phyloP scores from a whole-genome alignment of 2,329 filamentous ascomycete genomes.

The Fusarium sulawesiense region DNA sequence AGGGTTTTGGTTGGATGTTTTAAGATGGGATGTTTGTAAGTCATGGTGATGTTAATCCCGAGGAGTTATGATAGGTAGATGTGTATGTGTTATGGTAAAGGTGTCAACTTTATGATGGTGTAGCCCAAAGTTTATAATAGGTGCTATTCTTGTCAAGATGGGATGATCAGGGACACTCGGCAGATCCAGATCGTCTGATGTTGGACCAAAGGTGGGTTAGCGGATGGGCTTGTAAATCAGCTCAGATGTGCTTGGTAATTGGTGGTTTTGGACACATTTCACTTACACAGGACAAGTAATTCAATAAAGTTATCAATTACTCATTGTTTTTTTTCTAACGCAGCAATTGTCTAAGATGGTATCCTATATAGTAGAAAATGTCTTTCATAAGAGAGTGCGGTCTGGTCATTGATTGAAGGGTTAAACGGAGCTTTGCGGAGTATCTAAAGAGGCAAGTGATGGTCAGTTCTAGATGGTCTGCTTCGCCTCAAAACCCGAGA shows the following conservation, averaged over 20 bases:
- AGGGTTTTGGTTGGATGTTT: constrained; percentile 20
- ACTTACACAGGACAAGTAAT: background rate
- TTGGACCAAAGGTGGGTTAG: constrained; percentile 11
- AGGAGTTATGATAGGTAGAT: background rate
- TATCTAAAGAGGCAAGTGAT: constrained; percentile 6
- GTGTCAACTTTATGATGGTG: background rate
- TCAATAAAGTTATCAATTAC: no score
- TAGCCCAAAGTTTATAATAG: background rate
- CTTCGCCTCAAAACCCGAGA: constrained; percentile 34
- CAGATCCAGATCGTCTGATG: constrained; percentile 32
- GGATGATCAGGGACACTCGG: constrained; percentile 10
- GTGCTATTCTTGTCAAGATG: background rate
- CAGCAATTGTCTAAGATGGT: no score
- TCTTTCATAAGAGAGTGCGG: no score
- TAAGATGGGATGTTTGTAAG: background rate
- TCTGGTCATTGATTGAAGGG: background rate
- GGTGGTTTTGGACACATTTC: constrained; percentile 36
- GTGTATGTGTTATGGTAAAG: background rate
- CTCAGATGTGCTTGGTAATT: constrained; percentile 24
- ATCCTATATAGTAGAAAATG: no score
- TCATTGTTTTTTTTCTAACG: no score
- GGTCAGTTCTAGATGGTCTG: constrained; percentile 19
- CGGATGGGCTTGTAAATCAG: constrained; percentile 30
- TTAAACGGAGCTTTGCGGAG: background rate
- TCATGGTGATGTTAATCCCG: background rate